These are phyloP conservation scores for Aspergillus heteromorphus DNA, from an alignment of 495 filamentous ascomycete species.

Conservation along the genomic window DNA sequence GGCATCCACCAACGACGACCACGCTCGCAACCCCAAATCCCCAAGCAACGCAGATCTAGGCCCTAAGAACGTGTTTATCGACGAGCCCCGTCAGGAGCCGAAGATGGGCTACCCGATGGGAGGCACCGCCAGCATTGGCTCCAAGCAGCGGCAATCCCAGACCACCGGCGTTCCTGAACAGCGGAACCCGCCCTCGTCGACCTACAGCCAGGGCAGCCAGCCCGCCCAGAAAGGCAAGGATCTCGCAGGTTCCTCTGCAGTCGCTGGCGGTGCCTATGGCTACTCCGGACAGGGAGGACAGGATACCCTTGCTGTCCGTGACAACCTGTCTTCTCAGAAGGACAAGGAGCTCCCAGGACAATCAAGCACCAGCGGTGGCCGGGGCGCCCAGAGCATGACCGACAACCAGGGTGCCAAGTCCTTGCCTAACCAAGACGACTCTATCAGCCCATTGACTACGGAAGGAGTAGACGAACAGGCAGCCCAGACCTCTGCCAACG, in stretches of 20 bases:
- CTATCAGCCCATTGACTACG: background rate
- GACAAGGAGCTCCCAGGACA: background rate
- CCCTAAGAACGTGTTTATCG: background rate
- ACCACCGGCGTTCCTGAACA: background rate
- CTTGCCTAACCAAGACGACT: background rate
- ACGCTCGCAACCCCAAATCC: conserved; percentile 1
- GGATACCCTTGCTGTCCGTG: background rate
- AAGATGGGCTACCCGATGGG: background rate
- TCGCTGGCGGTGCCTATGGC: background rate
- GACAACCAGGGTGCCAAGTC: background rate
- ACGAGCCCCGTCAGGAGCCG: background rate
- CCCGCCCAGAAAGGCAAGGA: background rate
- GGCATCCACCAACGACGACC: conserved; percentile 8
- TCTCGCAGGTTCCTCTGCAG: background rate
- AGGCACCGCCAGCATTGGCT: background rate
- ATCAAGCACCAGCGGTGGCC: background rate
- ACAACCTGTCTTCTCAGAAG: background rate
- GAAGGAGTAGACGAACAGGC: background rate
- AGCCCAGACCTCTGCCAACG: background rate
- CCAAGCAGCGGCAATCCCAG: background rate
- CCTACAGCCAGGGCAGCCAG: background rate
- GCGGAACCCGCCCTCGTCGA: background rate
- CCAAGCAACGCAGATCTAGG: conserved; percentile 1
- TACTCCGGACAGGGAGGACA: background rate
- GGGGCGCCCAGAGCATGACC: background rate